Percentiles rank a stretch among this genome's conserved stretches.
phyloP scores from a whole-genome alignment of 768 basidiomycete species.

The Kwoniella sp. region DNA sequence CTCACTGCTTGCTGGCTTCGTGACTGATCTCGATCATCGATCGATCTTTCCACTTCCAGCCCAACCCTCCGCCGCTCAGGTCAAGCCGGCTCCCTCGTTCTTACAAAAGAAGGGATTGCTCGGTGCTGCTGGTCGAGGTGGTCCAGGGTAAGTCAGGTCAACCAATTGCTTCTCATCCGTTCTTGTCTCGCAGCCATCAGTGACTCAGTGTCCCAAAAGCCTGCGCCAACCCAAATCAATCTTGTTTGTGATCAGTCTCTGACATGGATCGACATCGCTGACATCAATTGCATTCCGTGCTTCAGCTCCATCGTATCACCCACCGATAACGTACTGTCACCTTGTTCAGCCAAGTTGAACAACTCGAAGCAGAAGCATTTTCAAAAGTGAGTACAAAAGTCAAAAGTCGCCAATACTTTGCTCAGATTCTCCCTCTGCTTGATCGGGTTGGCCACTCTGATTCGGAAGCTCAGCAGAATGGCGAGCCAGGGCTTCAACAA shows the following conservation, averaged over 20 bases:
- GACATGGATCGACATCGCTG: background rate
- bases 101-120: constrained; percentile 49
- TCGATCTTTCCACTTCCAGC: constrained; percentile 2
- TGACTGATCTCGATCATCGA: background rate
- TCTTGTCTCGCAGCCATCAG: background rate
- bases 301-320: constrained; percentile 53
- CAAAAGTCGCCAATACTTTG: background rate
- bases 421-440: background rate
- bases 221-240: too few relatives aligned
- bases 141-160: constrained; percentile 29
- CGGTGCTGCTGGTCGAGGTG: constrained; percentile 32
- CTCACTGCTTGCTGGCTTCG: too few relatives aligned
- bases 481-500: too few relatives aligned
- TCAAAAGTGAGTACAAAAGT: constrained; percentile 47
- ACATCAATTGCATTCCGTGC: background rate
- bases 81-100: constrained; percentile 33
- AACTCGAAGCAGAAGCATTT: constrained; percentile 57
- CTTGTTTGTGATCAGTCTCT: background rate
- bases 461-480: too few relatives aligned
- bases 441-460: too few relatives aligned
- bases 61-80: constrained; percentile 21
- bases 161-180: background rate
- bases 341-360: constrained; percentile 56
- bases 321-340: constrained; percentile 57
- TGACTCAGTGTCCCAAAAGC: background rate